Base-by-base conservation (phyloP, 257 asterid genomes). In the Nicotiana paniculata region DNA sequence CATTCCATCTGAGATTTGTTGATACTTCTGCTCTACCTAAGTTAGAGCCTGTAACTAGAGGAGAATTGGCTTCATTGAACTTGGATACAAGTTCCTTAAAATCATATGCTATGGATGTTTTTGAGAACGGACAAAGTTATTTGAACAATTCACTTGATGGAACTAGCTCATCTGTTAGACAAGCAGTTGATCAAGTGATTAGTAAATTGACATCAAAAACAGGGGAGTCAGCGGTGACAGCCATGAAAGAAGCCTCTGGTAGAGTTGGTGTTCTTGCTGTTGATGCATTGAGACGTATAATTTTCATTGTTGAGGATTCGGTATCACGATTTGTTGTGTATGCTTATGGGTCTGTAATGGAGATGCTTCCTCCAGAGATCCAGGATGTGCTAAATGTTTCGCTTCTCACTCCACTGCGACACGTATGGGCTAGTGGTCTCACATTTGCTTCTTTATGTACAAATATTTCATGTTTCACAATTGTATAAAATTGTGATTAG, bases 281-380 rank as follows among this genome's bases (percentile, higher is more conserved):
- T 62, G 90, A 93, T 85, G 89, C 86, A 80, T 79, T 91, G 88
- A 92, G 97, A 86, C 80, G 69, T 51, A 61, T 88, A 39, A 84
- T 90, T 79, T 79, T 90, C 18, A 80, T 88, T 48, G 83, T 91
- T 10, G 99, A 93, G 91, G 91, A 90, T 87, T 87, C 89, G 85
- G 77, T 93, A 17, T 70, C 81, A 66, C 77, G 35, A 51, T 87
- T 77, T 81, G 86, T 89, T 82, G 97, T 88, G 81, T 92, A 89
- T 89, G 90, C 86, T 83, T 95, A 93, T 81, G 86, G 86, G 80
- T 88, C 92, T 24, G 89, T 85, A 53, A 95, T 93, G 90, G 92
- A 86, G 32, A 72, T 90, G 84, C 94, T 95, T 77, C 99, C 99
- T 77, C 82, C 82, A 54, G 96, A 91, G 57, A 68, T 91, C 72